Conservation (phyloP, 1,284 basidiomycete species). For the Ustilago nuda region DNA sequence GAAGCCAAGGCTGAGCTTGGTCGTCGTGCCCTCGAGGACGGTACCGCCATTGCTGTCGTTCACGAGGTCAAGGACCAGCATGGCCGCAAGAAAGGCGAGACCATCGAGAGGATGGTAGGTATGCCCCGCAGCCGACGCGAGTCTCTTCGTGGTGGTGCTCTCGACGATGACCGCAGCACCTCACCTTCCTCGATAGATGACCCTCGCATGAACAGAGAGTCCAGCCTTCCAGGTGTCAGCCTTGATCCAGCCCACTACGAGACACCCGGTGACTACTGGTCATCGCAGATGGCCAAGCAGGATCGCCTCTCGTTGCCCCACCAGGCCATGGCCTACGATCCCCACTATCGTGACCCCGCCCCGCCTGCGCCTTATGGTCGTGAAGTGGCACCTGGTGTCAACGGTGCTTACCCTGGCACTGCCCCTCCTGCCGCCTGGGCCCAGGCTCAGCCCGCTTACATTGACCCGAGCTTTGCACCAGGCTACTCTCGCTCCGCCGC, state of each 20-base stretch:
- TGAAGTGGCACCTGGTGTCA: constrained; percentile 15
- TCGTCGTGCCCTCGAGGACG: constrained; percentile 60
- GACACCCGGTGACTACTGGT: constrained; percentile 43
- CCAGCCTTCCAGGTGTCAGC: constrained; percentile 34
- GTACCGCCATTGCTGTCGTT: constrained; percentile 65
- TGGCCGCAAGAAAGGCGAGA: constrained; percentile 59
- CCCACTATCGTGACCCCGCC: constrained; percentile 42
- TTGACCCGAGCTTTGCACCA: constrained; percentile 38
- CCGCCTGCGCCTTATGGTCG: constrained; percentile 41
- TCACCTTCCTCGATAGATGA: constrained; percentile 44
- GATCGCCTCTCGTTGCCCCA: constrained; percentile 48
- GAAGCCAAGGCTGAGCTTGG: constrained; percentile 58
- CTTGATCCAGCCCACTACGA: constrained; percentile 38
- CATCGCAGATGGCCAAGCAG: constrained; percentile 38
- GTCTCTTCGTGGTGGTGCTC: constrained; percentile 31
- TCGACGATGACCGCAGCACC: constrained; percentile 41
- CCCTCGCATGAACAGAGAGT: constrained; percentile 33
- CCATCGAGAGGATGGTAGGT: constrained; percentile 59
- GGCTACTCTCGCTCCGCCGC: constrained; percentile 35
- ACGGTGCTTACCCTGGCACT: constrained; percentile 22
- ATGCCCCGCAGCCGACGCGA: constrained; percentile 52
- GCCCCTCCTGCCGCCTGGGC: constrained; percentile 28
- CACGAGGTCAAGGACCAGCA: constrained; percentile 60
- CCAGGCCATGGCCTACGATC: constrained; percentile 17
- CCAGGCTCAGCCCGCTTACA: constrained; percentile 25